Evolutionary conservation across 2,329 filamentous ascomycete species (phyloP).

Genomic region (Ophiocordyceps robertsii): DNA sequence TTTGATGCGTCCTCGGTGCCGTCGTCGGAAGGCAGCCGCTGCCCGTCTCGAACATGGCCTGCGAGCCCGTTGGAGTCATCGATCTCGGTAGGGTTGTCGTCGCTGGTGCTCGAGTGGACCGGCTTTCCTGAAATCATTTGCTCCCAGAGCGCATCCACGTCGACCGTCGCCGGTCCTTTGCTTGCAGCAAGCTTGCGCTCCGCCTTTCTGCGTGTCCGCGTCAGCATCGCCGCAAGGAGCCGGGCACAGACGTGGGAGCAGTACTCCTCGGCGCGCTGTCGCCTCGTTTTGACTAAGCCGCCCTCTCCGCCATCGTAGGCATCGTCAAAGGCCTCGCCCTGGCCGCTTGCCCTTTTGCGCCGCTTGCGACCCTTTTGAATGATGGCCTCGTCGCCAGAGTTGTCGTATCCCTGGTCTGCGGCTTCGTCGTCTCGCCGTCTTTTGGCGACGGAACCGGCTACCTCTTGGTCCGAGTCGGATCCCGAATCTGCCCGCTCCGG

Average conservation of each 20-base stretch:
- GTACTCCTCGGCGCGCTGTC: slow-evolving; percentile 53
- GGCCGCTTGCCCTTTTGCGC: slow-evolving; percentile 29
- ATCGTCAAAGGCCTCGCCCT: slow-evolving; percentile 25
- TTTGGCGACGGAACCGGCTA: slow-evolving; percentile 12
- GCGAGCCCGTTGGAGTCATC: neutral
- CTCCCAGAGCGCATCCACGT: slow-evolving; percentile 59
- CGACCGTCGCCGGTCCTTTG: slow-evolving; percentile 50
- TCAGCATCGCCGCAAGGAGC: slow-evolving; percentile 3
- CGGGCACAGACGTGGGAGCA: slow-evolving; percentile 6
- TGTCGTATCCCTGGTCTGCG: slow-evolving; percentile 40
- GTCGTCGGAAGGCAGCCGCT: neutral
- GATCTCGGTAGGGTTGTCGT: neutral
- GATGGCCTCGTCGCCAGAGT: slow-evolving; percentile 61
- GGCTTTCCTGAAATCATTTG: slow-evolving; percentile 41
- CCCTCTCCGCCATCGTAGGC: slow-evolving; percentile 46
- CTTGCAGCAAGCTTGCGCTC: slow-evolving; percentile 39
- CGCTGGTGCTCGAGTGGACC: neutral
- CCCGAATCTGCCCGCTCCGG: slow-evolving; percentile 32
- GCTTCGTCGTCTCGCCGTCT: slow-evolving; percentile 8
- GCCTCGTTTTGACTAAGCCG: slow-evolving; percentile 57
- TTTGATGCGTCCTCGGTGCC: slow-evolving; percentile 14
- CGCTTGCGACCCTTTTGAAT: slow-evolving; percentile 48
- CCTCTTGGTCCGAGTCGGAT: slow-evolving; percentile 34
- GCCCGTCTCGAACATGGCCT: neutral
- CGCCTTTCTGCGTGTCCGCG: slow-evolving; percentile 29